Evolutionary conservation across 139 green algal genomes (phyloP).

Genomic region (Chlorella vulgaris): DNA sequence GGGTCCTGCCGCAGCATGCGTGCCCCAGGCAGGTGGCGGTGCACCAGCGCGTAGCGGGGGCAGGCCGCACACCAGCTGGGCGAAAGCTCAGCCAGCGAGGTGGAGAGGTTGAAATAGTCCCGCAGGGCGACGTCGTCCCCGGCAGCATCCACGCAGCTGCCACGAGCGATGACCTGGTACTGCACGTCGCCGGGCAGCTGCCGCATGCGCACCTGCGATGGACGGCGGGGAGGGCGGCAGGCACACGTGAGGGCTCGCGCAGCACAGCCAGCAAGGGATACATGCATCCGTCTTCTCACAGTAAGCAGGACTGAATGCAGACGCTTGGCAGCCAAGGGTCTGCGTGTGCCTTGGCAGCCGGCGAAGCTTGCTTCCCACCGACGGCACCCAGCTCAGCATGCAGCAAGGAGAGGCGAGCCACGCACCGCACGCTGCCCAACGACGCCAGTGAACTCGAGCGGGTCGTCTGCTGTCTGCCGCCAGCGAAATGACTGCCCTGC

Average conservation of each 20-base stretch:
- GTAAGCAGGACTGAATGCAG: no score
- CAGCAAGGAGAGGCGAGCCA: neutral
- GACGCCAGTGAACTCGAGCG: conserved; percentile 76
- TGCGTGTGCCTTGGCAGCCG: no score
- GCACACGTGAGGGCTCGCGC: neutral
- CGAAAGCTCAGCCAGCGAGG: conserved; percentile 52
- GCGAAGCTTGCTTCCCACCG: no score
- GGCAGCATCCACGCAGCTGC: neutral
- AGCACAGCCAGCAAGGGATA: neutral
- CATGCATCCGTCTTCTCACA: no score
- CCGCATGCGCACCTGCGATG: conserved; percentile 58
- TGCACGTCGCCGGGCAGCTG: conserved; percentile 75
- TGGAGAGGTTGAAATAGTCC: conserved; percentile 87
- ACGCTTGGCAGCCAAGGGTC: no score
- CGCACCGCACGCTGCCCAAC: conserved; percentile 71
- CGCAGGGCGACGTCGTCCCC: conserved; percentile 57
- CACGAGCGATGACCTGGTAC: conserved; percentile 72
- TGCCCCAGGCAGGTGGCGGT: conserved; percentile 62
- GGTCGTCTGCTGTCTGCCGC: conserved; percentile 39
- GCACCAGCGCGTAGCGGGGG: conserved; percentile 60
- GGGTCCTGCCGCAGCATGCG: conserved; percentile 92
- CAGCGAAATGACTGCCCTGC: conserved; percentile 91
- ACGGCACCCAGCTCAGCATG: no score
- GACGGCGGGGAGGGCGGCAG: neutral
- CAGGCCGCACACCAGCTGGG: conserved; percentile 61